A percentile compares a stretch with the other conserved stretches of the same genome.
These are phyloP conservation scores for Sclerotinia trifoliorum DNA, from an alignment of 2,329 filamentous ascomycete species.

Conservation along the genomic window DNA sequence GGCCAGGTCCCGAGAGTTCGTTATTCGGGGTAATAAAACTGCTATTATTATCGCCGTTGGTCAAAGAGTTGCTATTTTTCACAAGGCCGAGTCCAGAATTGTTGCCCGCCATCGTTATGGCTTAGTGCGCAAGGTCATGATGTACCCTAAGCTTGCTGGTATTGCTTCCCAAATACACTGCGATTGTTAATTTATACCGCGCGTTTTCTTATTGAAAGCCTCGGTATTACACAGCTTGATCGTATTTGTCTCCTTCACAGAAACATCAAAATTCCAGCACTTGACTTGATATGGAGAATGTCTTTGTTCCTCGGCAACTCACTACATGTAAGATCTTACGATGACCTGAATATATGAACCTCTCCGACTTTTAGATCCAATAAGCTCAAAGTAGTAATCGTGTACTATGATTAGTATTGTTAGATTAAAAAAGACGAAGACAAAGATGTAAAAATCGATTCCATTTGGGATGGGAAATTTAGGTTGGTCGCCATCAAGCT, in stretches of 20 bases:
- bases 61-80: neutral
- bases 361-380: neutral
- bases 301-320: slow-evolving; percentile 4
- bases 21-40: neutral
- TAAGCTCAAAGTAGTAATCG: neutral
- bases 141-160: neutral
- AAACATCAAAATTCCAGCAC: neutral
- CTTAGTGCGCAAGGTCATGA: neutral
- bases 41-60: neutral
- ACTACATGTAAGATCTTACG: neutral
- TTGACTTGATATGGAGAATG: neutral
- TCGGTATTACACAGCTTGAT: neutral
- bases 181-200: neutral
- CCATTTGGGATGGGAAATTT: neutral
- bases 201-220: neutral
- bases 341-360: neutral
- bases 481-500: neutral
- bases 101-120: slow-evolving; percentile 10
- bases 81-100: neutral
- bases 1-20: slow-evolving; percentile 21
- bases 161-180: neutral
- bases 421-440: neutral
- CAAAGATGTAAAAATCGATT: neutral
- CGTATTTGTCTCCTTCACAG: neutral
- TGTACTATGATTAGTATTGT: too few relatives aligned